These are phyloP conservation scores for Penicillium aurantiogriseum DNA, from an alignment of 2,329 filamentous ascomycete species.

Conservation along the genomic window DNA sequence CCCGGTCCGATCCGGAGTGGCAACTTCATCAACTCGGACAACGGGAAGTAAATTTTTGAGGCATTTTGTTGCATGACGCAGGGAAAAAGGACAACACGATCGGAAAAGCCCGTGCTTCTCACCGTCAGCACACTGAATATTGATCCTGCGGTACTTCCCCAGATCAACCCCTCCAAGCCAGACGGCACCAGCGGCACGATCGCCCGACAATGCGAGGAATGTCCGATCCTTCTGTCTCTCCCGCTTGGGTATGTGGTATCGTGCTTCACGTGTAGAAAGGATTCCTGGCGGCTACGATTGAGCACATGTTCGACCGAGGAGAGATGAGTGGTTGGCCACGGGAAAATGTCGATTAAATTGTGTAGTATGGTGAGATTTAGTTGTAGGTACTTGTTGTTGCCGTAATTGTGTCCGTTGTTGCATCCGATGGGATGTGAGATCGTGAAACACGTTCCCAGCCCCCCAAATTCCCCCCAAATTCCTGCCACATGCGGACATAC, in stretches of 20 bases:
- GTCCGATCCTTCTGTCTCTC: background rate
- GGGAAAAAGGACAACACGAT: background rate
- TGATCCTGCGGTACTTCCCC: slow-evolving; percentile 7
- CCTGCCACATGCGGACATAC: background rate
- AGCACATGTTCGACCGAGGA: slow-evolving; percentile 1
- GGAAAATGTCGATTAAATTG: background rate
- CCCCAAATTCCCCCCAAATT: background rate
- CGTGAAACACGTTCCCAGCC: slow-evolving; percentile 2
- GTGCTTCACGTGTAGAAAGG: background rate
- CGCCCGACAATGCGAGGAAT: slow-evolving; percentile 9
- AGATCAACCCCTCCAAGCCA: slow-evolving; percentile 4
- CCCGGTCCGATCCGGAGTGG: background rate
- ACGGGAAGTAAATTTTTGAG: slow-evolving; percentile 5
- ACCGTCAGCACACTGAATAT: background rate
- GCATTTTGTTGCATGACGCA: slow-evolving; percentile 19
- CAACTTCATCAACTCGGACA: background rate
- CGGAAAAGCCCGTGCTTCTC: slow-evolving; percentile 1
- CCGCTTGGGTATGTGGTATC: background rate
- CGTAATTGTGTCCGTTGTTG: background rate
- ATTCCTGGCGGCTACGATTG: background rate
- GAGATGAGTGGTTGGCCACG: background rate
- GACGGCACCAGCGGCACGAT: slow-evolving; percentile 26
- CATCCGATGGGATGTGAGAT: background rate
- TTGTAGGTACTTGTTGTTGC: background rate
- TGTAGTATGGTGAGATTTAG: background rate